Evolutionary conservation across 140 eudicot genomes (phyloP).

Genomic region (Eryngium alpinum): DNA sequence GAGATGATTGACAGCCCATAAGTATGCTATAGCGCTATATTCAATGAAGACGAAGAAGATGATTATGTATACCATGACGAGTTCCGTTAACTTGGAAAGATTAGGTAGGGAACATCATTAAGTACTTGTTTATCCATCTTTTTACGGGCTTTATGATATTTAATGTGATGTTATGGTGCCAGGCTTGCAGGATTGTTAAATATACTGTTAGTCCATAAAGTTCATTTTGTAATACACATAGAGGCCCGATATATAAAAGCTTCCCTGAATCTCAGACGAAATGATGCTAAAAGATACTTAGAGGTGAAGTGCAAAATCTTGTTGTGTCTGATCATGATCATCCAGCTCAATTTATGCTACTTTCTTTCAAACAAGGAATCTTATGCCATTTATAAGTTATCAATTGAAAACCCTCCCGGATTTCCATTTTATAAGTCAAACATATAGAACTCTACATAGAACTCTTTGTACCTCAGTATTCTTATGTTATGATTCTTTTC

Average conservation of each 20-base stretch:
- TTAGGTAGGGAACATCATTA: conserved; percentile 3
- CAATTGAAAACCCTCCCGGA: too few relatives aligned
- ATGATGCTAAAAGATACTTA: neutral
- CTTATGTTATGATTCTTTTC: too few relatives aligned
- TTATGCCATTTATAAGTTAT: neutral
- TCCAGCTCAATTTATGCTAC: neutral
- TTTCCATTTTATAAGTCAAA: too few relatives aligned
- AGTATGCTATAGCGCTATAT: conserved; percentile 86
- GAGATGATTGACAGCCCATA: conserved; percentile 94
- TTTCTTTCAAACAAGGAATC: neutral
- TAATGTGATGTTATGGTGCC: neutral
- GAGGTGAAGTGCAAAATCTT: neutral
- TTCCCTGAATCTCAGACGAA: neutral
- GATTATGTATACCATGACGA: conserved; percentile 84
- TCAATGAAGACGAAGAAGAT: conserved; percentile 79
- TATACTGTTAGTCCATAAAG: neutral
- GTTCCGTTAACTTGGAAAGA: conserved; percentile 47
- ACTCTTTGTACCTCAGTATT: too few relatives aligned
- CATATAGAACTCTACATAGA: too few relatives aligned
- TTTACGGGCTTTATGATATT: neutral
- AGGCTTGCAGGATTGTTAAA: conserved; percentile 1
- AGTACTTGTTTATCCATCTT: neutral
- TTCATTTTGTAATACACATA: neutral
- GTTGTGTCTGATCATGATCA: neutral
- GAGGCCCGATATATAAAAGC: neutral